Base-by-base conservation (phyloP, 495 filamentous ascomycete genomes). In the Talaromyces thailandensis region DNA sequence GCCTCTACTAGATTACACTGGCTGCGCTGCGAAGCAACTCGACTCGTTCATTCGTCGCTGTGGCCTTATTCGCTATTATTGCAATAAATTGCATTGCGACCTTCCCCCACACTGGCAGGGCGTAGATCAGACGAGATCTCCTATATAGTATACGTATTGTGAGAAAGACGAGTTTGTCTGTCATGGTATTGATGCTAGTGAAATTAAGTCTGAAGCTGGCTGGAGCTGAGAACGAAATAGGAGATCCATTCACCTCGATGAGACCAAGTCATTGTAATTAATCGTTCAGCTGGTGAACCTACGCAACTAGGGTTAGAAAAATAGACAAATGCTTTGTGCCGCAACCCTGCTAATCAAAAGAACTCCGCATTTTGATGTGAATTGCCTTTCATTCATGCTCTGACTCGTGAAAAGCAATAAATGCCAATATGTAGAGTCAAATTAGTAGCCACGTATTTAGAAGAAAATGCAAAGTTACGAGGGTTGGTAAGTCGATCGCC, bases 401-500 rank as follows among this genome's bases (percentile, higher is more conserved):
- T n/a, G n/a, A 31, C 11, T 37, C 11, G 11, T 12, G 12, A 50
- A 2, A 24, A 50, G 23, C 7, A 21, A 11, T 21, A 18, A 50
- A 50, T 50, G n/a, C 23, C 23, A 7, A 21, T 25, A 51, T 9
- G 23, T 24, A 25, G 11, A 23, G 5, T 51, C 18, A 14, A 56
- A 29, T 21, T 14, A 18, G 6, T 31, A n/a, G 24, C 5, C 14
- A 57, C 4, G 2, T 57, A 57, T 21, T 21, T 24, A 25, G n/a
- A 14, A 8, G 28, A 23, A n/a, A 37, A 26, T 23, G 56, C 23
- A 43, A 25, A 21, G 18, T 11, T 16, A 55, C 12, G 51, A 55
- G 14, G 51, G 37, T 45, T 61, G 71, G 63, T 92, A 91, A 85
- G 91, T 97, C 1, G 88, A 84, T 65, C 85, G 87, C 94, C 93